Conservation (phyloP, 169 alveolate species). For the Plasmodium chabaudi region DNA sequence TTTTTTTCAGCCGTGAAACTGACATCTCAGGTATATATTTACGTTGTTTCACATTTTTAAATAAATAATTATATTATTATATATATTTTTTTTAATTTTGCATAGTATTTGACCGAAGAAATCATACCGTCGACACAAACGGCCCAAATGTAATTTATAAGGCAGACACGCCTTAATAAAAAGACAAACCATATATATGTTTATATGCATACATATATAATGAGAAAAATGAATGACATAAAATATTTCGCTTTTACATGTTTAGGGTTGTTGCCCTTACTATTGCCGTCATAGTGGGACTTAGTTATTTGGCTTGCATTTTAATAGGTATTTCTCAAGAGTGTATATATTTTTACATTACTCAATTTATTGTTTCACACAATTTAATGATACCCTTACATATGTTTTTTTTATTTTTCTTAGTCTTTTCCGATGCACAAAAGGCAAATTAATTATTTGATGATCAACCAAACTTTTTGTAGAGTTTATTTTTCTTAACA, state of each 20-base stretch:
- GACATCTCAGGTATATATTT: constrained; percentile 47
- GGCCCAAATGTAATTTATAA: constrained; percentile 46
- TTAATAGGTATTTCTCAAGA: constrained; percentile 47
- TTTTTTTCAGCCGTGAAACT: constrained; percentile 35
- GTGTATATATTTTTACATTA: neutral
- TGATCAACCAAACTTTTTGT: neutral
- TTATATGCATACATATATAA: neutral
- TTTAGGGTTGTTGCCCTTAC: constrained; percentile 74
- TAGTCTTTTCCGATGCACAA: constrained; percentile 73
- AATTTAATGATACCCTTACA: neutral
- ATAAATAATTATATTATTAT: constrained; percentile 4
- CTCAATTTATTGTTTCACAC: neutral
- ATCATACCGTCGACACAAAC: constrained; percentile 74
- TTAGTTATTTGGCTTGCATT: constrained; percentile 52
- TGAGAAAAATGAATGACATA: neutral
- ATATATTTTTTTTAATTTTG: constrained; percentile 4
- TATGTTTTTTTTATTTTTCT: neutral
- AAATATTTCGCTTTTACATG: neutral
- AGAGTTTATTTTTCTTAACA: constrained; percentile 1
- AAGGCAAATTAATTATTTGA: constrained; percentile 19
- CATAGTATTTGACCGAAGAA: constrained; percentile 50
- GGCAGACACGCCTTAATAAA: neutral
- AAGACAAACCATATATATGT: neutral
- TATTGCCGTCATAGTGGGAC: constrained; percentile 55
- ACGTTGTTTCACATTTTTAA: neutral